A percentile compares a stretch with the other conserved stretches of the same genome.
These are phyloP conservation scores for Medicago arabica DNA, from an alignment of 306 rosid species.

Conservation along the genomic window DNA sequence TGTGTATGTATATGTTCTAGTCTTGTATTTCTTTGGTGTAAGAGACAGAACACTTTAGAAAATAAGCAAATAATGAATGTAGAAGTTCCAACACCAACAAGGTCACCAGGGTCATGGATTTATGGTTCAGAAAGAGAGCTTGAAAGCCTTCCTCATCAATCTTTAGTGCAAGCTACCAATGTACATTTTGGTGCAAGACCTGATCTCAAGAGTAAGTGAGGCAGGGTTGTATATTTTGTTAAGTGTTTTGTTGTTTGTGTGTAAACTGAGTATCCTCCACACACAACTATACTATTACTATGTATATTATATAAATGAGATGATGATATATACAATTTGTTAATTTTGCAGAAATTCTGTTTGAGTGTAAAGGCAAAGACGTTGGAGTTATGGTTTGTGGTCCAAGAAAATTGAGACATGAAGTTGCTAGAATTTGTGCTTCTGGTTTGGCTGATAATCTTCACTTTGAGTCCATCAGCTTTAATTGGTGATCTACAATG, in stretches of 20 bases:
- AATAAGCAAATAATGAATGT: conserved; percentile 49
- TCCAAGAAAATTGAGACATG: conserved; percentile 63
- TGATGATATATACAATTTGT: background rate
- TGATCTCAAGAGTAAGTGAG: conserved; percentile 56
- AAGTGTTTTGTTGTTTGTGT: background rate
- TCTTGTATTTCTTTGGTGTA: conserved; percentile 53
- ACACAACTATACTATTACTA: background rate
- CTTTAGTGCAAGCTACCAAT: conserved; percentile 47
- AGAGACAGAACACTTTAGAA: conserved; percentile 42
- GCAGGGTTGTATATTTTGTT: background rate
- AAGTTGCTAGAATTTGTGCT: conserved; percentile 61
- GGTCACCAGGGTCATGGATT: conserved; percentile 41
- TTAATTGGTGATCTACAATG: conserved; percentile 48
- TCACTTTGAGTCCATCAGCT: conserved; percentile 56
- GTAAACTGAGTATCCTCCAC: too few species aligned
- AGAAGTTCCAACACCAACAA: conserved; percentile 38
- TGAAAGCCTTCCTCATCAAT: conserved; percentile 59
- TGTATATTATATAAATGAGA: background rate
- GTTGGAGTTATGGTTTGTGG: conserved; percentile 63
- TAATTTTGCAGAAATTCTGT: conserved; percentile 48
- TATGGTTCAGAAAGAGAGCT: conserved; percentile 43
- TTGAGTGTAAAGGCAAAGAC: conserved; percentile 45
- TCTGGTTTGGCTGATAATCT: conserved; percentile 48
- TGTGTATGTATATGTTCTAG: conserved; percentile 46
- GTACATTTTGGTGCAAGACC: conserved; percentile 62